Evolutionary conservation across 257 asterid genomes (phyloP).

Genomic region (Coffea canephora): DNA sequence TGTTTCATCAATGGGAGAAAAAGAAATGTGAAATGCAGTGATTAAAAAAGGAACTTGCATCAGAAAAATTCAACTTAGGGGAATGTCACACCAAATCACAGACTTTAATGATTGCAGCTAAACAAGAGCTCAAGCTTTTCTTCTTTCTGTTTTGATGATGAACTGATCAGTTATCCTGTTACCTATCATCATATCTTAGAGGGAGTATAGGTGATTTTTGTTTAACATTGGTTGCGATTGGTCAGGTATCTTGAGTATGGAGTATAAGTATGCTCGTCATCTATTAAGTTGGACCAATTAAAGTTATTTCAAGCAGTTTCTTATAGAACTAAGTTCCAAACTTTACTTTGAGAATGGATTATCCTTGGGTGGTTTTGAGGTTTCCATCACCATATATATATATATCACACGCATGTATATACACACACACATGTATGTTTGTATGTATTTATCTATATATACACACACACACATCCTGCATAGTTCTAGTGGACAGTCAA

Average conservation of each 20-base stretch:
- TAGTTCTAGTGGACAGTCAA: too few species aligned
- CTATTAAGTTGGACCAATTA: not conserved
- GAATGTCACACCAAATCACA: not conserved
- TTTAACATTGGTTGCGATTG: not conserved
- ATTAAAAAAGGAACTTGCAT: not conserved
- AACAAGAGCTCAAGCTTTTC: not conserved
- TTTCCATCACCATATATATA: not conserved
- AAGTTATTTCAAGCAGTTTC: not conserved
- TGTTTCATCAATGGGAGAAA: constrained; percentile 19
- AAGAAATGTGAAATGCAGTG: not conserved
- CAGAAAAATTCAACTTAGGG: not conserved
- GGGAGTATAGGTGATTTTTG: not conserved
- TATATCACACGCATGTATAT: too few species aligned
- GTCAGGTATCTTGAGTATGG: not conserved
- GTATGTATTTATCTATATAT: too few species aligned
- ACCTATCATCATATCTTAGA: not conserved
- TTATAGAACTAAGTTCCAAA: not conserved
- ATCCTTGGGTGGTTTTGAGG: not conserved
- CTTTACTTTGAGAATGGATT: not conserved
- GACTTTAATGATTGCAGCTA: not conserved
- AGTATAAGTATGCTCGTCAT: too few species aligned
- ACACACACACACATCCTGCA: too few species aligned
- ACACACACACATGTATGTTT: too few species aligned
- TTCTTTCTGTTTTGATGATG: not conserved
- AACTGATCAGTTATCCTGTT: not conserved